Base-by-base conservation (phyloP, 2,329 filamentous ascomycete species). In the Chaetomiaceae sp. region DNA sequence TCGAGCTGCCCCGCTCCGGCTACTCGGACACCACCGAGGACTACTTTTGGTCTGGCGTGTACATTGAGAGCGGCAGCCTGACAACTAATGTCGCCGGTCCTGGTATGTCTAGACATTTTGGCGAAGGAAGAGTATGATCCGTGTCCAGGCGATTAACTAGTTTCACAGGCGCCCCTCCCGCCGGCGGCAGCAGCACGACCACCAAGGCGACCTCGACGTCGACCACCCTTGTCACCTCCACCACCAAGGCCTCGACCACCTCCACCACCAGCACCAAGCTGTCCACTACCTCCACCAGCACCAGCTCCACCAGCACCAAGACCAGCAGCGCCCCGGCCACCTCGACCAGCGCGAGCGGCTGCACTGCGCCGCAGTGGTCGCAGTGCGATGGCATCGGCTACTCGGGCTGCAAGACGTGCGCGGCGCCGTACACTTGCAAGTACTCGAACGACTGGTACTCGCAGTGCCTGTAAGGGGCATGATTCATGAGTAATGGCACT, bases 11-110 rank as follows among this genome's bases (percentile, higher is more conserved):
- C 5, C 73, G 78, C 17, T 68, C 70, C 33, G 79, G 80, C 0
- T 76, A 78, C 46, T 66, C 74, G 37, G 77, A 81, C 31, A 64
- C 60, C 3, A 68, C 64, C 37, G 85, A 88, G 71, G 84, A 88
- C 62, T 83, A 82, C 72, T 87, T 79, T 66, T 88, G 85, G 70
- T 83, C 79, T 1, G 85, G 85, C 12, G 81, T 87, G 1, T 89
- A 87, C 61, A 75, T 88, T 44, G 85, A 89, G 73, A 75, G 70
- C 49, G 82, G 79, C 5, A 45, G 53, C 33, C 50, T 66, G 27
- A 65, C 63, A 4, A 65, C 62, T 1, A 46, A 57, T 1, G 58
- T 66, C 6, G 49, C 58, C 17, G 63, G 63, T 3, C 60, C 63
- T 33, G 57, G 59, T 58, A 47, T 20, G 58, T 48, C 30, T 17